phyloP scores from a whole-genome alignment of 148 eudicot genomes.

The Chenopodium quinoa region DNA sequence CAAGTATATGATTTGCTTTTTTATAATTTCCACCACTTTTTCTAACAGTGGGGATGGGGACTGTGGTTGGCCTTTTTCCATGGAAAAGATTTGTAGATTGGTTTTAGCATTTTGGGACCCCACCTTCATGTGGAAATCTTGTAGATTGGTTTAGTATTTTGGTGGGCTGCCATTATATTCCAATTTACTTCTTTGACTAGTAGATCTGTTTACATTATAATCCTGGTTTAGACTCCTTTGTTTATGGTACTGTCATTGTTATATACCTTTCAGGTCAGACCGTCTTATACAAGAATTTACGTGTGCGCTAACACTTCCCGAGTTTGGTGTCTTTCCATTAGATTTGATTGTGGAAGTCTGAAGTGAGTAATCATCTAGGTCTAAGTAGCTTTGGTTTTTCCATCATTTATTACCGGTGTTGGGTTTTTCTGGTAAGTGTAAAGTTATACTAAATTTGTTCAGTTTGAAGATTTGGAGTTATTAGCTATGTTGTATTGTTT shows the following conservation, averaged over 20 bases:
- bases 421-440: constrained; percentile 8
- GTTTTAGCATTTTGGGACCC: constrained; percentile 19
- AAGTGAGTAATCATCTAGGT: not conserved
- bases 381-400: not conserved
- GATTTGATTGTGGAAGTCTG: not conserved
- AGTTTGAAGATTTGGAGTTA: not conserved
- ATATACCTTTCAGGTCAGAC: not conserved
- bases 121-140: constrained; percentile 25
- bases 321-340: not conserved
- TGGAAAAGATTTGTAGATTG: constrained; percentile 26
- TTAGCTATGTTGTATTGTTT: not conserved
- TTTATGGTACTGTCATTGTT: not conserved
- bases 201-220: constrained; percentile 19
- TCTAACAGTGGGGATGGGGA: constrained; percentile 16
- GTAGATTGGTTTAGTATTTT: not conserved
- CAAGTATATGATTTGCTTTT: constrained; percentile 1
- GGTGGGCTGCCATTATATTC: constrained; percentile 17
- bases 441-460: not conserved
- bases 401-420: not conserved
- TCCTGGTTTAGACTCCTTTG: not conserved
- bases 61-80: not conserved
- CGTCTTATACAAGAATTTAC: not conserved
- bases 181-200: constrained; percentile 23
- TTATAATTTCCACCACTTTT: not conserved
- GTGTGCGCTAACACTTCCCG: not conserved